Conservation (phyloP, 1,284 basidiomycete species). For the Singerocomus inundabilis region DNA sequence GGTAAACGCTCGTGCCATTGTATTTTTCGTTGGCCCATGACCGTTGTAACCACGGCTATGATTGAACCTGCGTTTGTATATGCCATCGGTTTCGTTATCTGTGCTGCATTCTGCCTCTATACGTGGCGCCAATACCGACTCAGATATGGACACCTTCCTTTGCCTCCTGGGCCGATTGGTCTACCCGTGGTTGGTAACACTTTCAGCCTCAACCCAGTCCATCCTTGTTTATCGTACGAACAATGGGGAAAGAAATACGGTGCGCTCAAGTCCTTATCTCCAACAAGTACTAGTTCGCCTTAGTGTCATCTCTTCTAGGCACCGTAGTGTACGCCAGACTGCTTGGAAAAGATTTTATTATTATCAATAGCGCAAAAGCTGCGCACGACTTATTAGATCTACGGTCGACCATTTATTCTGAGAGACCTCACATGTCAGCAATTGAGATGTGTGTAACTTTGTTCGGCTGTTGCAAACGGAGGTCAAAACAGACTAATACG, state of each 20-base stretch:
- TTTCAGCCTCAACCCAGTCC: conserved; percentile 15
- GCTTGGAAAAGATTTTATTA: conserved; percentile 37
- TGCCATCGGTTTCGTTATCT: conserved; percentile 12
- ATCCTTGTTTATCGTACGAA: conserved; percentile 33
- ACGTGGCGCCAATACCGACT: conserved; percentile 18
- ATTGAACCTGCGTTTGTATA: conserved; percentile 4
- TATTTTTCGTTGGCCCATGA: not conserved
- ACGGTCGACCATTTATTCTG: conserved; percentile 42
- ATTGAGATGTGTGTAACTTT: conserved; percentile 20
- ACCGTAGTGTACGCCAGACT: conserved; percentile 35
- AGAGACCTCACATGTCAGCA: conserved; percentile 33
- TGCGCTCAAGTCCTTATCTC: conserved; percentile 5
- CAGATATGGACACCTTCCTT: conserved; percentile 15
- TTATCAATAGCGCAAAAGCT: conserved; percentile 39
- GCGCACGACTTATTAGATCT: conserved; percentile 42
- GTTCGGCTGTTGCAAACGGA: not conserved
- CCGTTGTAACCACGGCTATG: not conserved
- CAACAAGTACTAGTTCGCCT: not conserved
- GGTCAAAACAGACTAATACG: not conserved
- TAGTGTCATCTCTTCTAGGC: conserved; percentile 21
- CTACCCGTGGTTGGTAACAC: conserved; percentile 32
- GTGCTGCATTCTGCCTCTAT: not conserved
- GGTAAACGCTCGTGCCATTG: not conserved
- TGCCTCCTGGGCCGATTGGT: conserved; percentile 31
- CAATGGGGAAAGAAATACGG: conserved; percentile 31